phyloP scores from a whole-genome alignment of 345 rosid species.

The Camelina laxa region DNA sequence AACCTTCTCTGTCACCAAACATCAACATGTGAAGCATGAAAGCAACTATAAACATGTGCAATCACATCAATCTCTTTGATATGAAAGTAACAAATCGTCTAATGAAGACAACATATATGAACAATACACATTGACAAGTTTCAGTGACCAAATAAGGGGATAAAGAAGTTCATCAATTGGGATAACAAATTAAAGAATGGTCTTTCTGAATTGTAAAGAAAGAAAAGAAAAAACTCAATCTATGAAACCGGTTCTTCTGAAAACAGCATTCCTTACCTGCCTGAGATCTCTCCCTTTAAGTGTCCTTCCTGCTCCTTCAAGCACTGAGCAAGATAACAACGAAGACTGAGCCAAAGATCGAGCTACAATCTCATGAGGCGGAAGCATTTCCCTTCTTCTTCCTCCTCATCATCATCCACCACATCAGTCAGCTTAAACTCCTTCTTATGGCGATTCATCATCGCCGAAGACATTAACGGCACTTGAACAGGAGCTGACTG shows the following conservation, averaged over 20 bases:
- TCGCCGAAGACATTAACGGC: constrained; percentile 50
- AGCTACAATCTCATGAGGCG: constrained; percentile 93
- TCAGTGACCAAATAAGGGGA: constrained; percentile 11
- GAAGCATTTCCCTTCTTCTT: constrained; percentile 64
- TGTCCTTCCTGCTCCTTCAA: constrained; percentile 88
- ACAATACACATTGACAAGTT: constrained; percentile 33
- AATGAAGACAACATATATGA: constrained; percentile 40
- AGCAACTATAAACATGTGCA: constrained; percentile 32
- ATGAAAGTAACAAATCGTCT: constrained; percentile 34
- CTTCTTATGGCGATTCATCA: constrained; percentile 50
- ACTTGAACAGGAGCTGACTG: constrained; percentile 87
- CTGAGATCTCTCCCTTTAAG: constrained; percentile 90
- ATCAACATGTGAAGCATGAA: constrained; percentile 31
- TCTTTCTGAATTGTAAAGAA: constrained; percentile 3
- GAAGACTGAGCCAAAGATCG: constrained; percentile 64
- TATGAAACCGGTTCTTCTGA: constrained; percentile 80
- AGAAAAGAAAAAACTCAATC: constrained; percentile 49
- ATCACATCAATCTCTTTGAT: constrained; percentile 37
- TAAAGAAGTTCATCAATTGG: constrained; percentile 20
- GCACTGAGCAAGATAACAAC: constrained; percentile 66
- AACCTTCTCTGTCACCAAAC: constrained; percentile 20
- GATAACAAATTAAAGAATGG: constrained; percentile 47
- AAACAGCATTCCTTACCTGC: constrained; percentile 83
- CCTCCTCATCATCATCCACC: constrained; percentile 54
- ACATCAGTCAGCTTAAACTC: constrained; percentile 56